phyloP scores from a whole-genome alignment of 768 basidiomycete genomes.

The Dacryopinax spathularia region DNA sequence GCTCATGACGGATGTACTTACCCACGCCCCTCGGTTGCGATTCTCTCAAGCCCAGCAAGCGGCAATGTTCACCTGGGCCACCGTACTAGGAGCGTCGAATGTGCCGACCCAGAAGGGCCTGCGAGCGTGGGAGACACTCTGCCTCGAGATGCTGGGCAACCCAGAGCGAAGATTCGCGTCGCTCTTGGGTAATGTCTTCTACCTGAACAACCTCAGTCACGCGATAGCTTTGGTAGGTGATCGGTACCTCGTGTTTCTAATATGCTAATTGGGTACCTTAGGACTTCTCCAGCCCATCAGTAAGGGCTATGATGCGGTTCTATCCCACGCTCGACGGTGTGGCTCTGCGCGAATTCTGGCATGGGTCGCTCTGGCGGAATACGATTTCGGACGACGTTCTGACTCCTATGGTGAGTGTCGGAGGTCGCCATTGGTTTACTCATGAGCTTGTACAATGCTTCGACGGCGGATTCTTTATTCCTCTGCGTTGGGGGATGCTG shows the following conservation, averaged over 20 bases:
- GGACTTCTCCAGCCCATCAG: not conserved
- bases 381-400: not conserved
- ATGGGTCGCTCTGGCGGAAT: not conserved
- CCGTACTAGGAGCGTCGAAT: constrained; percentile 17
- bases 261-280: not conserved
- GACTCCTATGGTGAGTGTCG: not conserved
- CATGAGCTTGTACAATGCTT: not conserved
- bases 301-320: not conserved
- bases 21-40: constrained; percentile 21
- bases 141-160: not conserved
- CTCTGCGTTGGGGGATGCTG: not conserved
- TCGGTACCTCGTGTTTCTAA: no score
- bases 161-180: not conserved
- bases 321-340: not conserved
- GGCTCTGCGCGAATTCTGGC: not conserved
- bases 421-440: not conserved
- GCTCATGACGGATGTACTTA: constrained; percentile 15
- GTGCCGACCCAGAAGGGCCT: not conserved
- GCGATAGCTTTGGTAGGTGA: no score
- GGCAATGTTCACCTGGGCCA: constrained; percentile 22
- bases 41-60: constrained; percentile 23
- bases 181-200: not conserved
- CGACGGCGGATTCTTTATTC: not conserved
- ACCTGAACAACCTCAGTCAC: not conserved
- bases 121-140: not conserved